These are phyloP conservation scores for Neurospora discreta DNA, from an alignment of 495 filamentous ascomycete species.

Conservation along the genomic window DNA sequence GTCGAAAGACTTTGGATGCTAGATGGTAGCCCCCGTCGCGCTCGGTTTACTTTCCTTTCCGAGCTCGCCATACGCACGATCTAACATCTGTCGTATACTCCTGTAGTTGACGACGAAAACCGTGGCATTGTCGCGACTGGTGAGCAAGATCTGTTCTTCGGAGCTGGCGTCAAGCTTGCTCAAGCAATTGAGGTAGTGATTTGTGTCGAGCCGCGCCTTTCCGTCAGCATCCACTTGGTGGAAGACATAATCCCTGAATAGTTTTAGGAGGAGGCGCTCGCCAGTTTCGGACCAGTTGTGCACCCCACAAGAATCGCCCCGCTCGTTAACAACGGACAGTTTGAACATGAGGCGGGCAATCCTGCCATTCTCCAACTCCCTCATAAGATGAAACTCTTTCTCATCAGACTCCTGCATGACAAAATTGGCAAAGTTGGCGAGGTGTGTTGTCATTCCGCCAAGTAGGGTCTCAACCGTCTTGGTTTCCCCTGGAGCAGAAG, in stretches of 20 bases:
- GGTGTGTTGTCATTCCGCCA: conserved; percentile 59
- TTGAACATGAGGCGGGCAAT: conserved; percentile 75
- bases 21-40: conserved; percentile 11
- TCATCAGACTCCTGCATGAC: conserved; percentile 66
- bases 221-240: conserved; percentile 82
- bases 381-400: conserved; percentile 42
- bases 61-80: conserved; percentile 71
- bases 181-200: conserved; percentile 69
- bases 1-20: not conserved
- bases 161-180: conserved; percentile 87
- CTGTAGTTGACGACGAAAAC: conserved; percentile 77
- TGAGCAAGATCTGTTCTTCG: conserved; percentile 74
- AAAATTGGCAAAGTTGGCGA: conserved; percentile 59
- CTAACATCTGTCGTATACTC: conserved; percentile 71
- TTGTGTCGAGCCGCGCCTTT: conserved; percentile 69
- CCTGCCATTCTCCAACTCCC: conserved; percentile 87
- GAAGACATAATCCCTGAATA: conserved; percentile 95
- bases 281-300: conserved; percentile 78
- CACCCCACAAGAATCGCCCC: conserved; percentile 69
- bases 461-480: conserved; percentile 73
- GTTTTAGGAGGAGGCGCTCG: conserved; percentile 79
- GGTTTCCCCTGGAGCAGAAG: conserved; percentile 34
- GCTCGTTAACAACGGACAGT: conserved; percentile 73
- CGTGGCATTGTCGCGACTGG: conserved; percentile 82
- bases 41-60: conserved; percentile 39